Percentiles rank a stretch among this genome's conserved stretches.
These are phyloP conservation scores for Sporisorium graminicola DNA, from an alignment of 1,284 basidiomycete species.

Conservation along the genomic window DNA sequence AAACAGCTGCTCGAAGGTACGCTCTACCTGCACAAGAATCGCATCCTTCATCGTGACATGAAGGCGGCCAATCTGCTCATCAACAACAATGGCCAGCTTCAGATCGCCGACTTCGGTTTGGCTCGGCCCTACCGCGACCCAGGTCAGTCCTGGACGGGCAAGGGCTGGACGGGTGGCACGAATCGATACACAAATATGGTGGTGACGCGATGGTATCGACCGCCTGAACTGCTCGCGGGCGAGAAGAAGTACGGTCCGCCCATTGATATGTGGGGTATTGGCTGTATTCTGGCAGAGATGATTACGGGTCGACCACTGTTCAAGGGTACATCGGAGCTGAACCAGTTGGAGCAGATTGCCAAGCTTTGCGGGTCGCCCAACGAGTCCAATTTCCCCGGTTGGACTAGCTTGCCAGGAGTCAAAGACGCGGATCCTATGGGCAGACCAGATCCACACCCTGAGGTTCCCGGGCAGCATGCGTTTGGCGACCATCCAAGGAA, in stretches of 20 bases:
- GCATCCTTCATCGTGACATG: conserved; percentile 97
- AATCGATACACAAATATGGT: conserved; percentile 92
- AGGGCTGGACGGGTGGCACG: conserved; percentile 58
- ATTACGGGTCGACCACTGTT: conserved; percentile 88
- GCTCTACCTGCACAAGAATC: conserved; percentile 95
- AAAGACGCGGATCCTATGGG: conserved; percentile 65
- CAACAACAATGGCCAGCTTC: conserved; percentile 74
- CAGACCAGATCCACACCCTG: conserved; percentile 54
- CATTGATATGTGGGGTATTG: conserved; percentile 98
- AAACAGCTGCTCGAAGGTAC: conserved; percentile 94
- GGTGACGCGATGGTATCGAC: conserved; percentile 98
- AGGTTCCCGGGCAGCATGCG: conserved; percentile 54
- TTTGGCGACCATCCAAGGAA: conserved; percentile 56
- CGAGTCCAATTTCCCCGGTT: conserved; percentile 81
- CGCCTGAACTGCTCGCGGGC: conserved; percentile 92
- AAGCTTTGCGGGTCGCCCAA: conserved; percentile 87
- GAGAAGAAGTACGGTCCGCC: conserved; percentile 89
- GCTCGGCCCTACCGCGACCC: conserved; percentile 75
- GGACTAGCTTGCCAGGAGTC: conserved; percentile 73
- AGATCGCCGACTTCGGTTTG: conserved; percentile 93
- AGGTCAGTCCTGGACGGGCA: conserved; percentile 55
- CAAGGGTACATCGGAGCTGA: conserved; percentile 86
- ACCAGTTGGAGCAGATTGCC: conserved; percentile 92
- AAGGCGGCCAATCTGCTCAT: conserved; percentile 98
- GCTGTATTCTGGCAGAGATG: conserved; percentile 97